phyloP scores from a whole-genome alignment of 2,329 filamentous ascomycete genomes.

The Didymella pomorum region DNA sequence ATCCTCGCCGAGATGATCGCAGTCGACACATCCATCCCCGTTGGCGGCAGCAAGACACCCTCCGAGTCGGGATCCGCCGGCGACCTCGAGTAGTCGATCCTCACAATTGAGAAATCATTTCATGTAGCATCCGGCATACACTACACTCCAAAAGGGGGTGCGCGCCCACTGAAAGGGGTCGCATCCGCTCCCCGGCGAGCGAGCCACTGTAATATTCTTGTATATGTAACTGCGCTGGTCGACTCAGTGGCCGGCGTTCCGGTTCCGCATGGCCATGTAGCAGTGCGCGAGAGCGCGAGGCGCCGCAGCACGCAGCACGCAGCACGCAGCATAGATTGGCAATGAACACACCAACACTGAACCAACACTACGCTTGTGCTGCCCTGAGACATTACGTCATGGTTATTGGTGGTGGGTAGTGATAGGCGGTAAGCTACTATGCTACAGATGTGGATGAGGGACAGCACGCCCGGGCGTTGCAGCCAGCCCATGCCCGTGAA shows the following conservation, averaged over 20 bases:
- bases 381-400: constrained; percentile 30
- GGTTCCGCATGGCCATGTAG: too few relatives aligned
- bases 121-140: constrained; percentile 23
- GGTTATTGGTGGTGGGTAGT: neutral
- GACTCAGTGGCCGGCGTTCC: neutral
- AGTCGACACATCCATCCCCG: constrained; percentile 72
- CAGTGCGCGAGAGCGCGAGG: neutral
- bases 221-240: constrained; percentile 40
- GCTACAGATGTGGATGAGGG: constrained; percentile 38
- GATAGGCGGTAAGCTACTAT: neutral
- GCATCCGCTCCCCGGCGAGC: too few relatives aligned
- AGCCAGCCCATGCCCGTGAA: constrained; percentile 33
- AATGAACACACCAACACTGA: neutral
- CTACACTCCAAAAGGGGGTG: constrained; percentile 8
- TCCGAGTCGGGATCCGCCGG: constrained; percentile 46
- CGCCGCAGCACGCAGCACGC: neutral
- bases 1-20: constrained; percentile 98
- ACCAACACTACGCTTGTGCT: neutral
- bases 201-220: constrained; percentile 46
- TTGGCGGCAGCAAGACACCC: constrained; percentile 48
- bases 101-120: neutral
- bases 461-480: neutral
- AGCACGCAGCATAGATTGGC: neutral
- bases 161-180: too few relatives aligned
- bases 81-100: constrained; percentile 43